Evolutionary conservation across 1,139 yeast genomes (phyloP).

Genomic region (Pichia sp.): DNA sequence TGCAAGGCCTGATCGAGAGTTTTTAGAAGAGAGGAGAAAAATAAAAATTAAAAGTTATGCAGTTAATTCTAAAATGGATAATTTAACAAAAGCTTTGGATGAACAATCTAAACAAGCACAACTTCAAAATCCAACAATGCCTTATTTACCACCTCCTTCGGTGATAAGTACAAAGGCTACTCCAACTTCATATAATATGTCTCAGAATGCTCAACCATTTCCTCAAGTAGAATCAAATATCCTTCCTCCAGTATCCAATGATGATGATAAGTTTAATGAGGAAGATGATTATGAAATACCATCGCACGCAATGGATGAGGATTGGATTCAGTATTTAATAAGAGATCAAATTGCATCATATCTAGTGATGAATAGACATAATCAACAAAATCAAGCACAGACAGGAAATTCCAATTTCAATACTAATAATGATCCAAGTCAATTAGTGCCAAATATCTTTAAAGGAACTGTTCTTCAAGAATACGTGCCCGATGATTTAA

Average conservation of each 20-base stretch:
- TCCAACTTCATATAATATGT: slow-evolving; percentile 5
- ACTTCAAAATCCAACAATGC: slow-evolving; percentile 21
- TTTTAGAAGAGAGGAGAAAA: slow-evolving; percentile 22
- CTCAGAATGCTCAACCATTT: background rate
- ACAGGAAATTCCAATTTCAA: slow-evolving; percentile 6
- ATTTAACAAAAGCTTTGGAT: slow-evolving; percentile 28
- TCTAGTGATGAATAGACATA: slow-evolving; percentile 7
- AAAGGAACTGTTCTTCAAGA: slow-evolving; percentile 25
- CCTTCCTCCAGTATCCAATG: background rate
- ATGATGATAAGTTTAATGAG: slow-evolving; percentile 2
- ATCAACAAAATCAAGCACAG: slow-evolving; percentile 2
- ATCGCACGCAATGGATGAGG: slow-evolving; percentile 24
- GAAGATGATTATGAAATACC: slow-evolving; percentile 17
- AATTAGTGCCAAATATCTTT: slow-evolving; percentile 19
- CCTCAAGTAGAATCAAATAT: background rate
- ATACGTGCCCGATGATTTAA: slow-evolving; percentile 25
- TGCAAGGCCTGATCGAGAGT: slow-evolving; percentile 27
- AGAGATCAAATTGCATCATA: slow-evolving; percentile 23
- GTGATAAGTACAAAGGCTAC: slow-evolving; percentile 5
- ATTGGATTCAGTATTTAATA: slow-evolving; percentile 28
- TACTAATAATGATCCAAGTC: slow-evolving; percentile 10
- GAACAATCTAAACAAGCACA: slow-evolving; percentile 24
- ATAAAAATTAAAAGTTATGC: slow-evolving; percentile 14
- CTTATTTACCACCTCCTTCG: slow-evolving; percentile 18
- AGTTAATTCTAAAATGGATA: slow-evolving; percentile 27